Percentiles rank a stretch among this genome's conserved stretches.
phyloP scores from a whole-genome alignment of 768 basidiomycete genomes.

The Ephemerocybe angulata region DNA sequence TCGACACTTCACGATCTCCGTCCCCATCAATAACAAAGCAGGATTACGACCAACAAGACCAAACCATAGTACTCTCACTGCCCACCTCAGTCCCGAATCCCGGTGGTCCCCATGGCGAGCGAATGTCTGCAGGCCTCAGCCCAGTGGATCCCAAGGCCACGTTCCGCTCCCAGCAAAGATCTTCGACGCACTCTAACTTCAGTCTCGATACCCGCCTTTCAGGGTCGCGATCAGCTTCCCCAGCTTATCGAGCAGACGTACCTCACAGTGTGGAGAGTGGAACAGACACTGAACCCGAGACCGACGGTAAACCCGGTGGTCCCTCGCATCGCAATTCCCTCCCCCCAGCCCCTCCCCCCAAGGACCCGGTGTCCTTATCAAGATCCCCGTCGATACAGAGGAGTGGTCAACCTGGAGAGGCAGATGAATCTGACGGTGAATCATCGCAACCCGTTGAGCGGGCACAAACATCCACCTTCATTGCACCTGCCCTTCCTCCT shows the following conservation, averaged over 20 bases:
- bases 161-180: constrained; percentile 22
- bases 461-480: constrained; percentile 70
- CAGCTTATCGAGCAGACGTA: constrained; percentile 63
- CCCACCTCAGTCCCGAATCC: constrained; percentile 14
- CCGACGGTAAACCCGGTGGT: constrained; percentile 30
- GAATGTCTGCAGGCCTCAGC: constrained; percentile 23
- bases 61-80: constrained; percentile 37
- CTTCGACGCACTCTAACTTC: constrained; percentile 29
- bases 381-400: constrained; percentile 1
- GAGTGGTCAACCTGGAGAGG: constrained; percentile 19
- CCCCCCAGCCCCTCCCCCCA: constrained; percentile 46
- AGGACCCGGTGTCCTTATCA: constrained; percentile 18
- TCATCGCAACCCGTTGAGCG: constrained; percentile 58
- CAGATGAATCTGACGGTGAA: constrained; percentile 41
- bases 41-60: constrained; percentile 33
- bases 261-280: constrained; percentile 72
- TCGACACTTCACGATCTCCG: constrained; percentile 25
- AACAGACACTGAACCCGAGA: constrained; percentile 66
- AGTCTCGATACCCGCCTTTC: constrained; percentile 27
- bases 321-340: constrained; percentile 15
- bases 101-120: constrained; percentile 13
- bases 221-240: constrained; percentile 53
- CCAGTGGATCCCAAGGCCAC: constrained; percentile 21
- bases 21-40: constrained; percentile 34
- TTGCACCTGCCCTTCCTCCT: constrained; percentile 83